Evolutionary conservation across 1,284 basidiomycete species (phyloP), one percentile per base, ranked within the genome.

Genomic region (Ceratobasidium sp.): DNA sequence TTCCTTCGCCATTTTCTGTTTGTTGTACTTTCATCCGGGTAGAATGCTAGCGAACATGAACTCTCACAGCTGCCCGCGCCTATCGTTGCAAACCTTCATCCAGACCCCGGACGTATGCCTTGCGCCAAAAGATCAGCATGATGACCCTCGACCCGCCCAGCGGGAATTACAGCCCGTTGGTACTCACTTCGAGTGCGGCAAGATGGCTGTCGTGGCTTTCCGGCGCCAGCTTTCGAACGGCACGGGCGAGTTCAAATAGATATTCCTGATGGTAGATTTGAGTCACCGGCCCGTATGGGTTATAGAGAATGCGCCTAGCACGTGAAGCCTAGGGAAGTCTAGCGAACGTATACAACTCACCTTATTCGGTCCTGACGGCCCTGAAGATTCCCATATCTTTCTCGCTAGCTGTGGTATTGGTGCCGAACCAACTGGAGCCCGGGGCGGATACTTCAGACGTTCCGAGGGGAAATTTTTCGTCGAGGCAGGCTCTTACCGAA

Each of bases 281-380:
- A 57, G 66, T 68, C 41, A 60, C 38, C 48, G 20, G 35, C 12
- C 23, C 27, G 8, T 55, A 23, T 41, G 52, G 30, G 41, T 18
- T 33, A 33, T 35, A 41, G 35, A 38, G 7, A 44, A 66, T 50
- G 46, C 65, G 65, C 48, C 27, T 50, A 52, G 48, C 65, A 67
- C 52, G 65, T 67, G 65, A 67, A 67, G 65, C 46, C 46, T 50
- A 38, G 65, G 20, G 60, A 75, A 59, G 59, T 78, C 52, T 27
- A 69, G 50, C 27, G 20, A 23, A 33, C 30, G 12, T 55, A 50
- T 64, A 20, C 30, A 30, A 77, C 80, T 38, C 66, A 90, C 93
- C 87, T 95, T 95, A 86, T 97, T 97, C 1, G 86, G 88, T 0
- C 96, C 96, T 0, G 94, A 96, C 0, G 95, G 95, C 0, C 95